Evolutionary conservation across 805 yeast genomes (phyloP), one percentile per base, ranked within the genome.

Genomic region (Pichia pseudocactophila): DNA sequence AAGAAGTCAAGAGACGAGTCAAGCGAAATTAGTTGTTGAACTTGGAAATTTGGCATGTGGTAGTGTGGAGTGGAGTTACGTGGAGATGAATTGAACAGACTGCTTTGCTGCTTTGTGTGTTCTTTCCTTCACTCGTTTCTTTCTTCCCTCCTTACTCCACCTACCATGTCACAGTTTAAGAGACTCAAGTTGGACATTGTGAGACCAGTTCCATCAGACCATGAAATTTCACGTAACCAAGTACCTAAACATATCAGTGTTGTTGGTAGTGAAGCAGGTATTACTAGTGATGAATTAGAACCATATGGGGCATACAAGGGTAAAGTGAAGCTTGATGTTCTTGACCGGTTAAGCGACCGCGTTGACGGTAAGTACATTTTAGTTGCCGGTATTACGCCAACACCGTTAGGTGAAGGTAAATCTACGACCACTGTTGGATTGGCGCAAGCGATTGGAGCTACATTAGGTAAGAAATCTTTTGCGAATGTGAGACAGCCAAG

Each of bases 401-500:
- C 98, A 5, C 97, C 97, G 25, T 73, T 90, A 44, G 98, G 98
- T 50, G 98, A 90, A 69, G 98, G 98, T 58, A 90, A 90, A 68
- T 82, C 94, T 15, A 90, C 98, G 42, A 90, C 97, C 31, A 89
- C 97, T 30, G 82, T 90, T 57, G 97, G 97, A 34, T 72, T 90
- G 48, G 95, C 92, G n/a, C 97, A 90, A 66, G 95, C 98, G 13
- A 69, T 90, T 45, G 95, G 96, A 47, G 96, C 96, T 20, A 94
- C 87, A 56, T 71, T 90, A 55, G 74, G 78, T 40, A 79, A 77
- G 62, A 81, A 82, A 45, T 80, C 95, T 31, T 79, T 89, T 62
- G 98, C 97, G 41, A 88, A 86, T 56, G 96, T 90, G 40, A 83
- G 98, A 63, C 98, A 90, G 63, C 97, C 97, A 25, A 83, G 95